These are phyloP conservation scores for Phaeomoniella chlamydospora DNA, from an alignment of 2,329 filamentous ascomycete species.

Conservation along the genomic window DNA sequence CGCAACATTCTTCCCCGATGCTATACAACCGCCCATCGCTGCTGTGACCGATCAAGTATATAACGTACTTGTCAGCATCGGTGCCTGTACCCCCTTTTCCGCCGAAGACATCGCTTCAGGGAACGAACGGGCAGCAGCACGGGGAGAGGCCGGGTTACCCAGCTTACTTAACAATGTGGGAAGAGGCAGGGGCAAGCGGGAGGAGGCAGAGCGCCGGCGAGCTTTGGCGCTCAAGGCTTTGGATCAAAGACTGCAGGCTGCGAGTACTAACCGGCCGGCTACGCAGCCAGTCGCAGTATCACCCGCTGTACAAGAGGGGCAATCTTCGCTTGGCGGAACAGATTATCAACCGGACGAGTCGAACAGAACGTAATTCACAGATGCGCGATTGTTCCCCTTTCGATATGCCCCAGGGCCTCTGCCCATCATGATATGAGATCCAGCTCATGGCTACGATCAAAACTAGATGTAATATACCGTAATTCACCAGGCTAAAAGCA, in stretches of 20 bases:
- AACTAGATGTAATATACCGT: too few relatives aligned
- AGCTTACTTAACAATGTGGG: conserved; percentile 39
- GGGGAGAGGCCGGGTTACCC: conserved; percentile 46
- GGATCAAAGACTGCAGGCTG: conserved; percentile 83
- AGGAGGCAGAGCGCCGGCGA: conserved; percentile 80
- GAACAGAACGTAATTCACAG: too few relatives aligned
- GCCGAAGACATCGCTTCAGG: conserved; percentile 62
- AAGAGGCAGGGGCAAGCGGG: conserved; percentile 50
- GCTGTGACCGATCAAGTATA: conserved; percentile 64
- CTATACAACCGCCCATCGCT: conserved; percentile 62
- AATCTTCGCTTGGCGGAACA: conserved; percentile 18
- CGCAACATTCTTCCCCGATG: conserved; percentile 84
- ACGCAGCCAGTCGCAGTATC: conserved; percentile 15
- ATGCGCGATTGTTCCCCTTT: too few relatives aligned
- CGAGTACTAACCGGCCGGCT: conserved; percentile 42
- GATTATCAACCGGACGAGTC: conserved; percentile 27
- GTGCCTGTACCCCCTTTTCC: conserved; percentile 74
- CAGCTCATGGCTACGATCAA: too few relatives aligned
- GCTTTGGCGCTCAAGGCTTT: conserved; percentile 81
- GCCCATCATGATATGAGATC: too few relatives aligned
- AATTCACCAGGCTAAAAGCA: too few relatives aligned
- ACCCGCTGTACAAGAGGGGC: not conserved
- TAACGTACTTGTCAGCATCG: conserved; percentile 56
- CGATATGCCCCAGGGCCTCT: too few relatives aligned
- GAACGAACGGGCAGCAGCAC: conserved; percentile 54